These are phyloP conservation scores for Penicillium crystallinum DNA, from an alignment of 495 filamentous ascomycete species.

Conservation along the genomic window DNA sequence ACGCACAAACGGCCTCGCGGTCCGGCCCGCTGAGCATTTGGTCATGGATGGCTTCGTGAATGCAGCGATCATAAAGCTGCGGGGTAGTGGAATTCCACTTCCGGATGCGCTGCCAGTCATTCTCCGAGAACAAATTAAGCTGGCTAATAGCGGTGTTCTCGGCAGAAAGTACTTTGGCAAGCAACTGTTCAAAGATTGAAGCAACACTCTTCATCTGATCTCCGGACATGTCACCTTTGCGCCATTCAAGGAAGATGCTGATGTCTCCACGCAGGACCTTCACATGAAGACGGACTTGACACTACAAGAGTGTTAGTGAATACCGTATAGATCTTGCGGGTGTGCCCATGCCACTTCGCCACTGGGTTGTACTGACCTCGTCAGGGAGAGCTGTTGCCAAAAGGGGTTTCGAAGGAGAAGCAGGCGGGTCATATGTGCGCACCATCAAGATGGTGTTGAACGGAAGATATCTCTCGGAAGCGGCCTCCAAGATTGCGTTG, in stretches of 20 bases:
- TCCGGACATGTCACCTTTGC: conserved; percentile 39
- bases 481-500: conserved; percentile 7
- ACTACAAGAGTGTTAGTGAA: conserved; percentile 22
- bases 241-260: conserved; percentile 44
- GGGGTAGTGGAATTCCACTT: conserved; percentile 33
- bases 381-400: conserved; percentile 32
- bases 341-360: not conserved
- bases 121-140: conserved; percentile 34
- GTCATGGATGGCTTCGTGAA: conserved; percentile 49
- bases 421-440: conserved; percentile 25
- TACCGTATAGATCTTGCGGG: not conserved
- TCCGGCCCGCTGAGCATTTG: conserved; percentile 35
- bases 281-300: conserved; percentile 42
- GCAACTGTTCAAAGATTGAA: conserved; percentile 33
- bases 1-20: conserved; percentile 44
- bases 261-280: conserved; percentile 39
- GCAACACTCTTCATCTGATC: conserved; percentile 43
- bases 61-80: conserved; percentile 38
- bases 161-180: conserved; percentile 23
- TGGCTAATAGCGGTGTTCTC: conserved; percentile 28
- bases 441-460: conserved; percentile 42
- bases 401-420: conserved; percentile 22
- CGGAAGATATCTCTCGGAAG: conserved; percentile 17
- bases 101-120: conserved; percentile 38
- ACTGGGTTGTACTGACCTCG: conserved; percentile 19